Conservation (phyloP, 2,329 filamentous ascomycete species). For the Hypoxylon sp. region DNA sequence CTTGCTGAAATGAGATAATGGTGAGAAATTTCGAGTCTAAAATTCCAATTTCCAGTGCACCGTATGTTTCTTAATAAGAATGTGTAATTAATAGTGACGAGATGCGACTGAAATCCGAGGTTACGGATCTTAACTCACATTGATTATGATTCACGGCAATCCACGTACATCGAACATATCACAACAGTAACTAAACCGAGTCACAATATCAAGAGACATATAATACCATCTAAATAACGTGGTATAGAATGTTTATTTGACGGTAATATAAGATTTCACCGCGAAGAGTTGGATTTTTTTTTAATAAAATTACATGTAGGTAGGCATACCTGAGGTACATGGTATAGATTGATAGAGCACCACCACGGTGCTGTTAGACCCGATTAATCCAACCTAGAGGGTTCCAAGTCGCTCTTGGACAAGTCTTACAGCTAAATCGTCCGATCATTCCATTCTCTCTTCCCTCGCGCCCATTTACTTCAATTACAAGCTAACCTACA, state of each 20-base stretch:
- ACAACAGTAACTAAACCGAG: neutral
- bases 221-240: neutral
- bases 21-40: neutral
- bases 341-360: neutral
- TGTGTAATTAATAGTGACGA: neutral
- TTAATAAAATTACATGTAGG: neutral
- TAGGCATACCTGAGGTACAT: neutral
- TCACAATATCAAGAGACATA: neutral
- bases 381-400: neutral
- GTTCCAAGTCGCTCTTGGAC: too few species aligned
- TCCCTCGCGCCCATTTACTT: neutral
- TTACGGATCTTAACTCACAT: neutral
- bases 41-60: neutral
- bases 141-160: neutral
- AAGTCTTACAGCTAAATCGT: neutral
- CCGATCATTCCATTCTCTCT: neutral
- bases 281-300: neutral
- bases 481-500: neutral
- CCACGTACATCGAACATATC: neutral
- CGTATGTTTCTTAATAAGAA: neutral
- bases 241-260: neutral
- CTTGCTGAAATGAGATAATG: constrained; percentile 51
- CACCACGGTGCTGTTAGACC: neutral
- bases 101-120: neutral
- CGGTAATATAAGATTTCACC: neutral